Evolutionary conservation across 2,329 filamentous ascomycete species (phyloP), one percentile per base, ranked within the genome.

Genomic region (Neobulgaria alba): DNA sequence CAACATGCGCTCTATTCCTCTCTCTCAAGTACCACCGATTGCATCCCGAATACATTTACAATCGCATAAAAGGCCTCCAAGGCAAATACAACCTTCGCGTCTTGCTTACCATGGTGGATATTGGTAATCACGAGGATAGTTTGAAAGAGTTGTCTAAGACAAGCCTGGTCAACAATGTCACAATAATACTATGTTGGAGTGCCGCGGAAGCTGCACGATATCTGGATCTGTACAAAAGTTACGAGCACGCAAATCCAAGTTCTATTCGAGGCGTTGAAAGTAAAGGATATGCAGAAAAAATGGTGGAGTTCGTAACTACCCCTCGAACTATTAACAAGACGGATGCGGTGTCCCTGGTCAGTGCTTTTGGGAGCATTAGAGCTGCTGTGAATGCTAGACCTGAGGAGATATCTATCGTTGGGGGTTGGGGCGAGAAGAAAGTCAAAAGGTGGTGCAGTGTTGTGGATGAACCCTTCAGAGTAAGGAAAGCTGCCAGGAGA

Each of bases 11-110:
- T 1, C 72, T 98, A 4, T 98, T 96, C 59, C 69, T 98, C 31
- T 93, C 86, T 35, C 74, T 98, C 40, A 98, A 96, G 63, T 98
- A 98, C 63, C 92, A 98, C 63, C 86, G 90, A 19, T 73, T 98
- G 38, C 92, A 98, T 59, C 92, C 92, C 1, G 92, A 98, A 64
- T 98, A 98, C 67, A 87, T 98, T 56, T 96, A 96, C 67, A 88
- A 83, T 17, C 83, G 92, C 42, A 93, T 98, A 52, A 82, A 84
- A 38, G 78, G 80, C 36, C 69, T 98, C 3, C 85, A 85, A 38
- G 85, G 85, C 37, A 86, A 85, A 64, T 96, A 93, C 66, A 82
- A 80, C 51, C 73, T 98, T 15, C 85, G 92, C 35, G 73, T 98
- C 38, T 67, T 98, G 19, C 73, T 98, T 36, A 80, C 82, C 15